A percentile compares a stretch with the other conserved stretches of the same genome.
Conservation (phyloP, 441 rosid genomes). For the Eruca vesicaria region DNA sequence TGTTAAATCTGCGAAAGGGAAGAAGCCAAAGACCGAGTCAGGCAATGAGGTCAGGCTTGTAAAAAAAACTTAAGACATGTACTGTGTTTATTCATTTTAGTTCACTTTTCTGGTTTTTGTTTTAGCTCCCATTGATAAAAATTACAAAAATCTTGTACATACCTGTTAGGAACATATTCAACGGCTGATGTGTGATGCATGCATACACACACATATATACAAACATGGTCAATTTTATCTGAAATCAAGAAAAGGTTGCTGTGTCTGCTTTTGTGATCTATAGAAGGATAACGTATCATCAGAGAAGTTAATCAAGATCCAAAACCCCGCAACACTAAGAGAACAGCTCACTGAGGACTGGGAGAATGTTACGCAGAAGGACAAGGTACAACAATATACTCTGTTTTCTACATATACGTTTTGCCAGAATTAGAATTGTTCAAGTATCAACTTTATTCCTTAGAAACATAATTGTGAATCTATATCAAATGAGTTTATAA, state of each 20-base stretch:
- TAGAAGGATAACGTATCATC: conserved; percentile 62
- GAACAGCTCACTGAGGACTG: conserved; percentile 92
- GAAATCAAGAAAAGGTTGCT: conserved; percentile 7
- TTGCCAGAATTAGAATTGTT: not conserved
- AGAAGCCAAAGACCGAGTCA: conserved; percentile 84
- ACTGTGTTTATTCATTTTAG: not conserved
- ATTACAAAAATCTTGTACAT: not conserved
- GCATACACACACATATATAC: not conserved
- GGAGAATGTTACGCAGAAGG: conserved; percentile 77
- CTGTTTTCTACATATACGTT: not conserved
- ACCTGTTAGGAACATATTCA: not conserved
- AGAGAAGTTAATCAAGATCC: conserved; percentile 83
- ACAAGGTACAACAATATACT: conserved; percentile 53
- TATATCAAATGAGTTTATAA: not conserved
- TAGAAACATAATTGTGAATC: not conserved
- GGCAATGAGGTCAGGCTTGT: conserved; percentile 67
- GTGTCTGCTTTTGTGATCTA: conserved; percentile 26
- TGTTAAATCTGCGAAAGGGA: conserved; percentile 71
- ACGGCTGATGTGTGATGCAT: not conserved
- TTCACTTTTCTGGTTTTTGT: not conserved
- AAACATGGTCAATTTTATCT: not conserved
- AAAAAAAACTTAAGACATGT: not conserved
- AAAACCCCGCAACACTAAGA: too few species aligned
- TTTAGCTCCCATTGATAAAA: not conserved
- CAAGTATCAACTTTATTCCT: not conserved